phyloP scores from a whole-genome alignment of 148 eudicot species.

The Diospyros lotus region DNA sequence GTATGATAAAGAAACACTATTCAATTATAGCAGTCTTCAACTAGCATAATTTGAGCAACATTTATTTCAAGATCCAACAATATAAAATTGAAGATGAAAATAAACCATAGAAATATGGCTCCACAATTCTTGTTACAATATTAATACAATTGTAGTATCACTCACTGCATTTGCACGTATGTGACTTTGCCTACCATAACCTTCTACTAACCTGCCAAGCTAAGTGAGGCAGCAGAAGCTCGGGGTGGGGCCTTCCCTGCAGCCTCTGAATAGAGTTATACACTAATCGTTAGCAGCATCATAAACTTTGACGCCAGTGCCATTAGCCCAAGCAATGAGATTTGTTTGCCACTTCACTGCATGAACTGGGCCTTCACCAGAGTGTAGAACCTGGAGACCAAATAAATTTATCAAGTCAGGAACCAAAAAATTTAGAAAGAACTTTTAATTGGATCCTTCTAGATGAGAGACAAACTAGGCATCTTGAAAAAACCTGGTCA shows the following conservation, averaged over 20 bases:
- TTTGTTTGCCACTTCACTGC: constrained; percentile 84
- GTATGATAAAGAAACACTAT: constrained; percentile 22
- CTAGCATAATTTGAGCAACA: background rate
- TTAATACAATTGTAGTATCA: background rate
- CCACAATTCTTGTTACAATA: constrained; percentile 1
- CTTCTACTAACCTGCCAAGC: constrained; percentile 83
- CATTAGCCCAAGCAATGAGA: constrained; percentile 97
- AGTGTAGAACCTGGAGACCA: constrained; percentile 69
- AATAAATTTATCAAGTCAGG: too few species aligned
- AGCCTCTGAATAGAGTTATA: constrained; percentile 89
- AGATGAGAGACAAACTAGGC: too few species aligned
- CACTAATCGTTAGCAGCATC: constrained; percentile 80
- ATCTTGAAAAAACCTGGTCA: too few species aligned
- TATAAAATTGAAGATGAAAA: background rate
- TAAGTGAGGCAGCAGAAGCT: constrained; percentile 88
- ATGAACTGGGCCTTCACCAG: constrained; percentile 98
- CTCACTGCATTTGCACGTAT: too few species aligned
- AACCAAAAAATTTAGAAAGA: too few species aligned
- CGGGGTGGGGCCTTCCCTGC: constrained; percentile 88
- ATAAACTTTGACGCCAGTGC: constrained; percentile 92
- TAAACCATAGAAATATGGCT: background rate
- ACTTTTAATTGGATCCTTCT: too few species aligned
- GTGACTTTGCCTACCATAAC: background rate
- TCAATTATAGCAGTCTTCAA: constrained; percentile 18
- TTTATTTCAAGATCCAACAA: background rate